Evolutionary conservation across 2,329 filamentous ascomycete species (phyloP), one percentile per base, ranked within the genome.

Genomic region (Juglanconis sp.): DNA sequence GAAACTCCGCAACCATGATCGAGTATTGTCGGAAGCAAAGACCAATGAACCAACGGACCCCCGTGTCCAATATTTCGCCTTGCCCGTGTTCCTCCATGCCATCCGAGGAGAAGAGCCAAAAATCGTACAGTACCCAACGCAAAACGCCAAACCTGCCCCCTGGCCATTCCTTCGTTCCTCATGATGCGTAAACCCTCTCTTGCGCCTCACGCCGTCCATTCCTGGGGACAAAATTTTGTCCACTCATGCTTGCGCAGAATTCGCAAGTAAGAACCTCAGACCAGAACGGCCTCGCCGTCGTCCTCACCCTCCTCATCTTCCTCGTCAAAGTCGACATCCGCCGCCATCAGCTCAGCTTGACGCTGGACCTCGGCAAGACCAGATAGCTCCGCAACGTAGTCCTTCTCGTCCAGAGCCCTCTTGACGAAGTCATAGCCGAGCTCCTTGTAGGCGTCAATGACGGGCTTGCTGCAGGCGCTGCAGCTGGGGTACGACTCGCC

Each of bases 401-500:
- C 87, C 68, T 86, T 87, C 72, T 93, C 88, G 62, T 86, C 84
- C 13, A 95, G 74, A 0, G 91, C 91, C 60, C 81, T 81, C 76
- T 88, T 88, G 38, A 95, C 85, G 71, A 96, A 96, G 0, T 79
- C 83, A 90, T 91, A 96, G 0, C 87, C 88, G 50, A 87, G 83
- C 2, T 74, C 72, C 50, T 84, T 80, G 70, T 93, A 95, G 1
- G 85, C 85, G 0, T 81, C 78, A 1, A 94, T 73, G 34, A 96
- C 86, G 48, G 81, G 85, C 38, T 83, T 82, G 64, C 89, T 91
- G 69, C 91, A 96, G 2, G 90, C 91, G 53, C 89, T 92, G 73
- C 91, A 96, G 72, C 87, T 88, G 59, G 92, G 87, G 72, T 93
- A 96, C 0, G 89, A 88, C 66, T 85, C 81, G 8, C 90, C 90